Evolutionary conservation across 768 basidiomycete genomes (phyloP).

Genomic region (Myochromella boudieri): DNA sequence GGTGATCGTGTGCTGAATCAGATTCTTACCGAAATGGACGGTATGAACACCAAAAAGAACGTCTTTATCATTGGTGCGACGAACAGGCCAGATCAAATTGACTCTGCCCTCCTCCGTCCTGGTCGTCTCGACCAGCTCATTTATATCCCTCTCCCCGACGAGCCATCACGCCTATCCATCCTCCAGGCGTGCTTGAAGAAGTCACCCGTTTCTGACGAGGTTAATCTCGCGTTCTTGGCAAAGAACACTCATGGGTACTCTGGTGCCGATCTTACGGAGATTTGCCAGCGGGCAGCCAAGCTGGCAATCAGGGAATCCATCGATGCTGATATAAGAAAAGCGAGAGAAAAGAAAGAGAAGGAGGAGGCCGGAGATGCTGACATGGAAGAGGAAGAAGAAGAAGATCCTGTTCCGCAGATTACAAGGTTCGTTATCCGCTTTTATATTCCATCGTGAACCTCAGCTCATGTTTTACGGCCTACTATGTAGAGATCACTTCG

Average conservation of each 20-base stretch:
- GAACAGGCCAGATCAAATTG: constrained; percentile 95
- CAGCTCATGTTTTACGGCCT: constrained; percentile 12
- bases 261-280: constrained; percentile 99
- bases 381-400: constrained; percentile 78
- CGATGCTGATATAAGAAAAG: constrained; percentile 81
- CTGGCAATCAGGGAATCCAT: constrained; percentile 95
- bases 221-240: constrained; percentile 84
- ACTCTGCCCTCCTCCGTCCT: constrained; percentile 89
- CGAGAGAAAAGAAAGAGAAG: constrained; percentile 77
- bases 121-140: constrained; percentile 99
- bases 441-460: neutral
- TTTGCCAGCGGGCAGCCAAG: constrained; percentile 97
- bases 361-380: constrained; percentile 75
- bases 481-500: constrained; percentile 80
- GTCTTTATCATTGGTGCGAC: constrained; percentile 98
- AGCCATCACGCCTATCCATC: constrained; percentile 87
- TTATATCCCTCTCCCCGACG: constrained; percentile 98
- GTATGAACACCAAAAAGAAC: constrained; percentile 98
- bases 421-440: constrained; percentile 49
- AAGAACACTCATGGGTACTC: constrained; percentile 97
- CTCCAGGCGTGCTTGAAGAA: constrained; percentile 91
- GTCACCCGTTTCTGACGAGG: constrained; percentile 79
- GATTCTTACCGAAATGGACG: constrained; percentile 97
- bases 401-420: constrained; percentile 90
- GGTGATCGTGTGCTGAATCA: constrained; percentile 98